Base-by-base conservation (phyloP, 2,329 filamentous ascomycete species). In the Diplocarpon rosae region DNA sequence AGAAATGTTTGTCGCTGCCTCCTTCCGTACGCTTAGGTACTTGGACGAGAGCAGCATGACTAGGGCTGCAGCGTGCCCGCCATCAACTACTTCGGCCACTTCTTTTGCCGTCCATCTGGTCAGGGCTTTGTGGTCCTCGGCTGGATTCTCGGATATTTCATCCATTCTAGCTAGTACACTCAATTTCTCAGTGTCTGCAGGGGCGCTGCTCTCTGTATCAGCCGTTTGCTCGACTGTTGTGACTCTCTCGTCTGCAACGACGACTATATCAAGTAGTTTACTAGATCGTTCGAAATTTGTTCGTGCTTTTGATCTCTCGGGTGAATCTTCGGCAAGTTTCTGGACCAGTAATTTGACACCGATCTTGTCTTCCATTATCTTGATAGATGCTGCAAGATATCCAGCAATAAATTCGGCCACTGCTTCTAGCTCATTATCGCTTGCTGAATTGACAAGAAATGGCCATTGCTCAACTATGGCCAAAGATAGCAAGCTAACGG, bases 391-490 rank as follows among this genome's bases (percentile, higher is more conserved):
- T 10, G 69, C 72, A 15, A 86, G 64, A 50, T 79, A 75, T 14
- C 65, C 63, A 2, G 73, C 72, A 24, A 86, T 61, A 57, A 84
- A 80, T 24, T 65, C 61, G 1, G 74, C 72, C 13, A 85, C 65
- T 1, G 69, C 63, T 27, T 65, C 59, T 2, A 73, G 55, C 1
- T 63, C 58, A 8, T 66, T 58, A 29, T 65, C 65, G 5, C 68
- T 67, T 1, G 67, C 68, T 5, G 69, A 68, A 41, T 74, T 75
- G 11, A 75, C 63, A 2, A 76, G 66, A 56, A 85, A 94, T 0
- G 80, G 75, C 64, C 88, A 75, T 61, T 95, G 89, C 60, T 95
- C 89, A 2, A 76, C 66, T 15, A 94, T 68, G 0, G 80, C 75
- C 52, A 86, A 72, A 10, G 79, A 68, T 3, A 95, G 57, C 14